These are phyloP conservation scores for Ganoderma sinense DNA, from an alignment of 1,284 basidiomycete genomes.

Conservation along the genomic window DNA sequence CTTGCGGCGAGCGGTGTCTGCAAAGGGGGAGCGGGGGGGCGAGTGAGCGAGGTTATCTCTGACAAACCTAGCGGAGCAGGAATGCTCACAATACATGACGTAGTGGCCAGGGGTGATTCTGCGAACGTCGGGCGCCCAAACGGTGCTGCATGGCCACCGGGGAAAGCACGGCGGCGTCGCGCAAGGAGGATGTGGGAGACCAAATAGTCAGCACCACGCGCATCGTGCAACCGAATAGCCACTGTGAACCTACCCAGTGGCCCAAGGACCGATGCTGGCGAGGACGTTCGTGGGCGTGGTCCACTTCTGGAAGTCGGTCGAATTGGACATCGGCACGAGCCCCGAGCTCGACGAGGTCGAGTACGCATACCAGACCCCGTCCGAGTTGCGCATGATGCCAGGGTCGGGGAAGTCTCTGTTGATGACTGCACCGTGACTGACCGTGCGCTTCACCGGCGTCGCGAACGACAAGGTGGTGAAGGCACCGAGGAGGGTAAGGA, in stretches of 20 bases:
- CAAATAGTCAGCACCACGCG: neutral
- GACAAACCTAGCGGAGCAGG: neutral
- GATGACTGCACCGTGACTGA: slow-evolving; percentile 11
- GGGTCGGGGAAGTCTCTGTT: slow-evolving; percentile 15
- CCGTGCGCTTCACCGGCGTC: neutral
- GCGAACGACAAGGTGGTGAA: neutral
- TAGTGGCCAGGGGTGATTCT: slow-evolving; percentile 9
- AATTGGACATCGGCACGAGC: slow-evolving; percentile 10
- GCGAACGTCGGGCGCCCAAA: slow-evolving; percentile 15
- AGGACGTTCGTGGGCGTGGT: neutral
- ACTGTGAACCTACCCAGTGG: neutral
- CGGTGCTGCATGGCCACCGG: neutral
- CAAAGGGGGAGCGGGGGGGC: neutral
- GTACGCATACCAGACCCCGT: slow-evolving; percentile 17
- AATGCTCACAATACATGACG: slow-evolving; percentile 16
- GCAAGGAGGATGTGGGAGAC: neutral
- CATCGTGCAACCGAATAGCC: too few relatives aligned
- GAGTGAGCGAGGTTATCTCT: neutral
- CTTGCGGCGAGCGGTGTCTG: slow-evolving; percentile 25
- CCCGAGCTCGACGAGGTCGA: slow-evolving; percentile 11
- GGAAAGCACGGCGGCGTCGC: too few relatives aligned
- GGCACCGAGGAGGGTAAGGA: neutral
- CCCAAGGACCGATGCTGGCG: neutral
- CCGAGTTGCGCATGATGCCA: slow-evolving; percentile 13
- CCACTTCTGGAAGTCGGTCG: slow-evolving; percentile 10